Evolutionary conservation across 345 rosid species (phyloP).

Genomic region (Corymbia maculata): DNA sequence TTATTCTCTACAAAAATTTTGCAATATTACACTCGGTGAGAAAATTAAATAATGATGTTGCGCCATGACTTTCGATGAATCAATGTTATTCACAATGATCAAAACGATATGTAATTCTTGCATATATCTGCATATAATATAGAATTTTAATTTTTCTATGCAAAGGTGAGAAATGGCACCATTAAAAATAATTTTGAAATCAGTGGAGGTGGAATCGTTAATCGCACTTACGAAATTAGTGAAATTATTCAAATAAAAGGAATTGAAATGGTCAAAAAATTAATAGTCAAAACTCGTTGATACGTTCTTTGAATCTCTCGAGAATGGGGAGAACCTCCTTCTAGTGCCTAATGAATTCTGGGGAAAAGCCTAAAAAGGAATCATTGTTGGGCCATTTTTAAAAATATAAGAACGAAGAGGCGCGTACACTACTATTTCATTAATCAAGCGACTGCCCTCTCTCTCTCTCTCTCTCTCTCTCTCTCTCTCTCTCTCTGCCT

Average conservation of each 20-base stretch:
- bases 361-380: not conserved
- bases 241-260: not conserved
- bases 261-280: not conserved
- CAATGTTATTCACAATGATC: not conserved
- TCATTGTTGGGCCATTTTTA: not conserved
- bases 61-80: not conserved
- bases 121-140: not conserved
- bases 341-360: not conserved
- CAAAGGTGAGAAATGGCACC: not conserved
- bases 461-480: constrained; percentile 8
- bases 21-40: too few relatives aligned
- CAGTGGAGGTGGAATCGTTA: not conserved
- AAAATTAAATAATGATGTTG: too few relatives aligned
- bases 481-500: constrained; percentile 5
- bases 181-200: not conserved
- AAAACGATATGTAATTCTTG: not conserved
- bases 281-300: not conserved
- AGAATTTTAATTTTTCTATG: not conserved
- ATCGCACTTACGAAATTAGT: not conserved
- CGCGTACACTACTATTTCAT: not conserved
- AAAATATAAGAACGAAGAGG: not conserved
- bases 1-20: not conserved
- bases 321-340: not conserved
- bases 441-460: constrained; percentile 18
- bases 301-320: not conserved